A percentile compares a stretch with the other conserved stretches of the same genome.
These are phyloP conservation scores for Closterium sp. DNA, from an alignment of 139 green algal species.

Conservation along the genomic window DNA sequence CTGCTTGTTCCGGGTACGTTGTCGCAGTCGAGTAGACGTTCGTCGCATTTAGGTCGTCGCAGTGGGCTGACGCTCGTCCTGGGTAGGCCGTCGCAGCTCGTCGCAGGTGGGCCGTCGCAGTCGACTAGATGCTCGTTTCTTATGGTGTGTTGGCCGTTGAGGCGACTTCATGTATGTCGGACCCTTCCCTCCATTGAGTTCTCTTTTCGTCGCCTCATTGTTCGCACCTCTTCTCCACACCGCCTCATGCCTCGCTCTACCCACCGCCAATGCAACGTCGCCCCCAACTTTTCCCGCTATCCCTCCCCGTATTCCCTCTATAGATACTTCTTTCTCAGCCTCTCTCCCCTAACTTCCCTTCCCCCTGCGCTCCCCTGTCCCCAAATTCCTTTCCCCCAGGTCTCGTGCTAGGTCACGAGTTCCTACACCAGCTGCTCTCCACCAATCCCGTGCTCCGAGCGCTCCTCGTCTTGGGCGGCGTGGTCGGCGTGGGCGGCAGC, in stretches of 20 bases:
- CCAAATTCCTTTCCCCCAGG: not conserved
- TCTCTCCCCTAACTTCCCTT: not conserved
- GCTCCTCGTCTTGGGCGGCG: slow-evolving; percentile 15
- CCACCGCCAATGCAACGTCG: no score
- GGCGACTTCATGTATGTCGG: no score
- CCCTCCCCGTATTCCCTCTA: not conserved
- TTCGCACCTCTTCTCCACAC: no score
- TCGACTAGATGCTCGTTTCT: not conserved
- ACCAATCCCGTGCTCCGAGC: not conserved
- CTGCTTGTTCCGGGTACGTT: not conserved
- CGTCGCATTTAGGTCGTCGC: not conserved
- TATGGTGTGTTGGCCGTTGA: not conserved
- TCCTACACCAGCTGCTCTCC: slow-evolving; percentile 2
- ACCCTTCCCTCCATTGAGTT: no score
- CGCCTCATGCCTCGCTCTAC: no score
- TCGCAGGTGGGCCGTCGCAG: not conserved
- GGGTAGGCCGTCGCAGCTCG: not conserved
- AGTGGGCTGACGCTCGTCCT: not conserved
- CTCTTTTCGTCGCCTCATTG: no score
- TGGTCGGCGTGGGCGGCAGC: slow-evolving; percentile 13
- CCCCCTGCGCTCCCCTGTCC: not conserved
- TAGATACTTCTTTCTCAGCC: not conserved
- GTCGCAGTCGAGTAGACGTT: not conserved
- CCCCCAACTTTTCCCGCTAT: not conserved
- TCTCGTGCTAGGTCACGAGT: slow-evolving; percentile 19